Conservation (phyloP, 2,329 filamentous ascomycete genomes). For the Alternaria ventricosa region DNA sequence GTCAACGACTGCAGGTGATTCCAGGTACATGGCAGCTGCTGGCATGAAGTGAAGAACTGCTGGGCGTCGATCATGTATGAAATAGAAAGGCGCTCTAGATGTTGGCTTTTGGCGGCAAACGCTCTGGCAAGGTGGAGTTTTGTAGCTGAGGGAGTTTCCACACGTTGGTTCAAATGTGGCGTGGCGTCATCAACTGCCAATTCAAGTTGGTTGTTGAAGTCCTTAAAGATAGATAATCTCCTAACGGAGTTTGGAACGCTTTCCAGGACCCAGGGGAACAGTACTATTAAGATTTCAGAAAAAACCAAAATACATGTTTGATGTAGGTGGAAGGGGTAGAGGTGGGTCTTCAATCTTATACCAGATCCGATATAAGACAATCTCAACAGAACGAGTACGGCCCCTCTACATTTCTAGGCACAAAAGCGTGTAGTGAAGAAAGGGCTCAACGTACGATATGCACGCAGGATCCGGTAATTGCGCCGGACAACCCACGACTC, state of each 20-base stretch:
- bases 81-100: conserved; percentile 27
- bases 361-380: no score
- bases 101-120: conserved; percentile 26
- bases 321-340: conserved; percentile 4
- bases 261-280: conserved; percentile 19
- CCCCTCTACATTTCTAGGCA: neutral
- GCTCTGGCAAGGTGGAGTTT: conserved; percentile 22
- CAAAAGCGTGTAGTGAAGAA: conserved; percentile 9
- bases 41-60: conserved; percentile 28
- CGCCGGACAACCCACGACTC: conserved; percentile 22
- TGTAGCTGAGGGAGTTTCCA: conserved; percentile 23
- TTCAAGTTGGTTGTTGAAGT: conserved; percentile 27
- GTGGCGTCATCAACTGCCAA: conserved; percentile 22
- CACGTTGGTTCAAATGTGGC: conserved; percentile 18
- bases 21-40: conserved; percentile 29
- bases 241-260: conserved; percentile 27
- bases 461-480: conserved; percentile 15
- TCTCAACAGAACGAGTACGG: no score
- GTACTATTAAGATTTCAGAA: conserved; percentile 28
- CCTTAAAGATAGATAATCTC: conserved; percentile 29
- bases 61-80: conserved; percentile 32
- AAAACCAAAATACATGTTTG: conserved; percentile 9
- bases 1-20: conserved; percentile 26
- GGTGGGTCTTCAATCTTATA: no score
- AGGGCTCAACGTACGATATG: conserved; percentile 20